Base-by-base conservation (phyloP, 129 eudicot species). In the Pulicaria dysenterica region DNA sequence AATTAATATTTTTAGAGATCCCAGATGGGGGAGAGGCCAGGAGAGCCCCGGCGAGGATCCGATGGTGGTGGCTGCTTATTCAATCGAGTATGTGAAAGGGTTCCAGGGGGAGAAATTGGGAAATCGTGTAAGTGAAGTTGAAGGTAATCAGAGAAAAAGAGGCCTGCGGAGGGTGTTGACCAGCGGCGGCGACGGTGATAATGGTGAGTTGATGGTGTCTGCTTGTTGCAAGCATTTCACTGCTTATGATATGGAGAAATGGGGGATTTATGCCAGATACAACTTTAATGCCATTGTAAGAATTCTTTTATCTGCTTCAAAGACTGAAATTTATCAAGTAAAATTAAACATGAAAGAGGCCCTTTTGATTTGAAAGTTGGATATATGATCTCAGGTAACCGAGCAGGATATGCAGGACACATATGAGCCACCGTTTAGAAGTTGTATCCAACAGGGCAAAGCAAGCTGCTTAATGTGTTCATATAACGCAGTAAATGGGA, bases 381-480 rank as follows among this genome's bases (percentile, higher is more conserved):
- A 12, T 65, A 58, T 65, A 17, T 50, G 13, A 24, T 24, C 82
- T 79, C 73, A 95, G 99, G 95, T 95, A 48, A 90, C 96, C 5
- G 80, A 86, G 73, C 96, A 95, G 78, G 99, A 95, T 82, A 79
- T 95, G 95, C 88, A 79, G 83, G 99, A 95, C 77, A 88, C 99
- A 7, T 90, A 88, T 73, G 83, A 88, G 67, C 91, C 95, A 72
- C 99, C 99, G 43, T 95, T 95, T 75, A 84, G 53, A 69, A 86
- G 91, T 72, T 95, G 99, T 82, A 88, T 95, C 46, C 78, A 82
- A 70, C 78, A 88, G 58, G 99, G 94, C 39, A 90, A 85, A 77
- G 97, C 99, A 51, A 95, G 99, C 80, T 95, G 99, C 88, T 76
- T 95, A 75, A 95, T 95, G 99, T 95, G 99, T 85, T 88, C 97